Base-by-base conservation (phyloP, 805 yeast species). In the Schizosaccharomyces lindneri region DNA sequence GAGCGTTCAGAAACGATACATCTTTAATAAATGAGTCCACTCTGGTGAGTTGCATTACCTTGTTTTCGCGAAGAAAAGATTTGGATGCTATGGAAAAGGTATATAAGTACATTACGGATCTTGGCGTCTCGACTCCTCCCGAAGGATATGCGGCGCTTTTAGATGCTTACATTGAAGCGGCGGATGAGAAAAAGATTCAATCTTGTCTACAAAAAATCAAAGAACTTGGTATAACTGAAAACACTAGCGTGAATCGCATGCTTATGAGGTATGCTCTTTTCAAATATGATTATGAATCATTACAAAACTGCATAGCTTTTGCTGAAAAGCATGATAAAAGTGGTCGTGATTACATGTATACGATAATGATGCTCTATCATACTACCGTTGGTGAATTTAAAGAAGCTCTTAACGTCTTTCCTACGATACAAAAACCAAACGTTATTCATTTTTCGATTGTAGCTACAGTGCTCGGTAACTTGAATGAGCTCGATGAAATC, bases 161-260 rank as follows among this genome's bases (percentile, higher is more conserved):
- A 19, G 65, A 62, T 13, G 48, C 43, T 19, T 43, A 43, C 13
- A 43, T 65, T 72, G 61, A 70, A 69, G 19, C 68, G 66, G 17
- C 64, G 0, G 71, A 73, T 41, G 73, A 75, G 63, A 74, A 73
- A 61, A 73, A 74, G 32, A 64, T 79, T 63, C 76, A 78, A 1
- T 78, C 87, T 60, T 46, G 27, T 17, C 51, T 46, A 11, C n/a
- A 24, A 5, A 46, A 46, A 46, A 46, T 46, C n/a, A 13, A 24
- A 19, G 27, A 24, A 13, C 51, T 46, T 46, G 51, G 51, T 9
- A 46, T 46, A 19, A 13, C 13, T 19, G 9, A 46, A 6, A 24
- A 46, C 17, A 9, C 27, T 24, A 46, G 51, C 11, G 27, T 46
- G 27, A 46, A 46, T 46, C 51, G 51, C 27, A 46, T 46, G 51